Conservation (phyloP, 805 yeast species). For the Metschnikowia baotianmanensis region DNA sequence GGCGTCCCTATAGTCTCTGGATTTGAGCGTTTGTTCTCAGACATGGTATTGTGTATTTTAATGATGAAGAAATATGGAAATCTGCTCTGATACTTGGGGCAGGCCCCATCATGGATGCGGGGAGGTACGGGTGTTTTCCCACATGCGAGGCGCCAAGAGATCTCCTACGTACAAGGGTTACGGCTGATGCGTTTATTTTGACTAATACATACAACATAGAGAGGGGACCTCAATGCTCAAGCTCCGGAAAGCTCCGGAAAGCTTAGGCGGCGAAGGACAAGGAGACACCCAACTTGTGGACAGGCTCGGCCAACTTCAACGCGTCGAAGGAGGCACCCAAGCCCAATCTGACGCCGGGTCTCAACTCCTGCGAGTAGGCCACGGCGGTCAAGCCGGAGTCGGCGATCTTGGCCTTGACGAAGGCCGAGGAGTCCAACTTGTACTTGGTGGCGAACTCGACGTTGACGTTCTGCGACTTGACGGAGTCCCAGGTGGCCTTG, state of each 20-base stretch:
- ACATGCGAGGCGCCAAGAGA: not conserved
- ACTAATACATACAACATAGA: constrained; percentile 8
- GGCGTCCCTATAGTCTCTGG: constrained; percentile 1
- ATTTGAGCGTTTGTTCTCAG: not conserved
- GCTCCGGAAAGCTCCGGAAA: too few relatives aligned
- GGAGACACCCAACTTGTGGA: constrained; percentile 96
- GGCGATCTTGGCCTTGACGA: constrained; percentile 94
- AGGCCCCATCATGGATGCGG: not conserved
- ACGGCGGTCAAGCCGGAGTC: constrained; percentile 93
- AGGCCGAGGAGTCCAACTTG: constrained; percentile 80
- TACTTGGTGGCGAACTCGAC: constrained; percentile 97
- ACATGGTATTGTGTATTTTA: too few relatives aligned
- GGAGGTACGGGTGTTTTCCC: constrained; percentile 12
- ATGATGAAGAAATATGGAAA: too few relatives aligned
- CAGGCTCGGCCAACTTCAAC: constrained; percentile 90
- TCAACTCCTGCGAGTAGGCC: constrained; percentile 89
- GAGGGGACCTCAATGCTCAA: not conserved
- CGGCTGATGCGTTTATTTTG: not conserved
- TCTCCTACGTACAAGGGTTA: too few relatives aligned
- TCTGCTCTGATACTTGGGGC: not conserved
- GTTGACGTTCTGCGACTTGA: constrained; percentile 76
- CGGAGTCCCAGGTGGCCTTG: constrained; percentile 92
- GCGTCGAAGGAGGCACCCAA: constrained; percentile 97
- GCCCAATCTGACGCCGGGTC: constrained; percentile 96
- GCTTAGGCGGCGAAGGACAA: constrained; percentile 85